Conservation (phyloP, 1,284 basidiomycete genomes). For the Cryptococcus deneoformans region DNA sequence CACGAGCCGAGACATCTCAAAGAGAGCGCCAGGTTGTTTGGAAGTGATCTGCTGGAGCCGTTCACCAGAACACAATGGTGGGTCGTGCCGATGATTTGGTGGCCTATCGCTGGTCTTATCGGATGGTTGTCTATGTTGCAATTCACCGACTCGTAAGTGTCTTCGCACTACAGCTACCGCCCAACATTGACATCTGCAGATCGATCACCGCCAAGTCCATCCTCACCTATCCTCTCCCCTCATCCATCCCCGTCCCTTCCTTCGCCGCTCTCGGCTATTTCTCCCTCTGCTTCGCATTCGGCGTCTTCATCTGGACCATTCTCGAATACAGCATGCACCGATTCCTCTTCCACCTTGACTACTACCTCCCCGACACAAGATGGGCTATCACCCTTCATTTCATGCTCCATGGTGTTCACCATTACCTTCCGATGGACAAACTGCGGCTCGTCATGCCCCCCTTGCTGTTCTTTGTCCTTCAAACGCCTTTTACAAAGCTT, state of each 20-base stretch:
- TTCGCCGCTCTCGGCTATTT: slow-evolving; percentile 51
- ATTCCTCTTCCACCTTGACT: slow-evolving; percentile 97
- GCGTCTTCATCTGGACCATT: slow-evolving; percentile 90
- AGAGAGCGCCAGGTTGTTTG: slow-evolving; percentile 84
- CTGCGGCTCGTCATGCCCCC: slow-evolving; percentile 98
- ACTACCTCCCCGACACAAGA: slow-evolving; percentile 79
- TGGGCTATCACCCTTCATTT: slow-evolving; percentile 86
- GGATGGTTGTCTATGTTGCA: slow-evolving; percentile 77
- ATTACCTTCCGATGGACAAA: slow-evolving; percentile 97
- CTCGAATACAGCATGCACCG: slow-evolving; percentile 95
- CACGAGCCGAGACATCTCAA: slow-evolving; percentile 92
- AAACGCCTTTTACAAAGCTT: slow-evolving; percentile 84
- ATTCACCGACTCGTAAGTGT: slow-evolving; percentile 59
- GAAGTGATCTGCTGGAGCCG: slow-evolving; percentile 73
- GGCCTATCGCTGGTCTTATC: slow-evolving; percentile 80
- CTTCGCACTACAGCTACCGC: background rate
- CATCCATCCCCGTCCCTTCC: slow-evolving; percentile 29
- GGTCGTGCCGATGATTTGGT: slow-evolving; percentile 89
- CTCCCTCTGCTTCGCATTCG: slow-evolving; percentile 67
- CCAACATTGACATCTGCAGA: slow-evolving; percentile 4
- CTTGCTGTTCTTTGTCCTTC: slow-evolving; percentile 70
- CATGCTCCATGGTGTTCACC: slow-evolving; percentile 92
- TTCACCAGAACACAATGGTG: slow-evolving; percentile 92
- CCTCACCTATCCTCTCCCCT: slow-evolving; percentile 23
- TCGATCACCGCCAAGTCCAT: slow-evolving; percentile 31